Percentiles rank a stretch among this genome's conserved stretches.
These are phyloP conservation scores for Physaria fendleri DNA, from an alignment of 345 rosid genomes.

Conservation along the genomic window DNA sequence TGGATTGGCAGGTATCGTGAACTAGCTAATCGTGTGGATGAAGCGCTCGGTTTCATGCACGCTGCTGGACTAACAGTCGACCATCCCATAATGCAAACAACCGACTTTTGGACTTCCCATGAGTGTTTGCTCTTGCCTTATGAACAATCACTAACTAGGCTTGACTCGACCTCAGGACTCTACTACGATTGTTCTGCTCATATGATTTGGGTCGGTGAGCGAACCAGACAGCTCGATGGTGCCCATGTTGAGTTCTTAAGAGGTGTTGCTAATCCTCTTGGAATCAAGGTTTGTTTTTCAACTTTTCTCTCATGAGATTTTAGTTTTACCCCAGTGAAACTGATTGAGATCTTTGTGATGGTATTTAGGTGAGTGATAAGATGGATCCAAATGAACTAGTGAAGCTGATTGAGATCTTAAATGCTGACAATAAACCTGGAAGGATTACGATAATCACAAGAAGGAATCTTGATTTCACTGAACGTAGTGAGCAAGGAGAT, in stretches of 20 bases:
- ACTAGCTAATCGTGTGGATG: conserved; percentile 64
- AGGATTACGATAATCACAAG: conserved; percentile 77
- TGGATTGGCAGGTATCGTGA: conserved; percentile 50
- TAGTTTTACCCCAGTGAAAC: not conserved
- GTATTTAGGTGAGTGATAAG: conserved; percentile 83
- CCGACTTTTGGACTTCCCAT: conserved; percentile 78
- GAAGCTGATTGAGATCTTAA: conserved; percentile 79
- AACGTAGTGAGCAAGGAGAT: conserved; percentile 67
- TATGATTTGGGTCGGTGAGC: conserved; percentile 71
- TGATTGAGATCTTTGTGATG: conserved; percentile 6
- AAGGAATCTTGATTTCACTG: conserved; percentile 74
- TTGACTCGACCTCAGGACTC: conserved; percentile 67
- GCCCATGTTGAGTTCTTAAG: conserved; percentile 70
- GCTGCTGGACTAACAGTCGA: conserved; percentile 72
- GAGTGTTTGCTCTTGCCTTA: conserved; percentile 70
- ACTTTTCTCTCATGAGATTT: not conserved
- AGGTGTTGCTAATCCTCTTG: conserved; percentile 74
- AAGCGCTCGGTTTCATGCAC: conserved; percentile 74
- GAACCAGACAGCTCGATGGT: conserved; percentile 72
- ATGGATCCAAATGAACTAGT: conserved; percentile 86
- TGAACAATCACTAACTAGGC: conserved; percentile 64
- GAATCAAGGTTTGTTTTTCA: conserved; percentile 50
- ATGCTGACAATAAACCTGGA: conserved; percentile 82
- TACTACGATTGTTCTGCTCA: conserved; percentile 74
- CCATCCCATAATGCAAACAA: conserved; percentile 68